Base-by-base conservation (phyloP, 164 flowering plant species). In the Protea cynaroides region DNA sequence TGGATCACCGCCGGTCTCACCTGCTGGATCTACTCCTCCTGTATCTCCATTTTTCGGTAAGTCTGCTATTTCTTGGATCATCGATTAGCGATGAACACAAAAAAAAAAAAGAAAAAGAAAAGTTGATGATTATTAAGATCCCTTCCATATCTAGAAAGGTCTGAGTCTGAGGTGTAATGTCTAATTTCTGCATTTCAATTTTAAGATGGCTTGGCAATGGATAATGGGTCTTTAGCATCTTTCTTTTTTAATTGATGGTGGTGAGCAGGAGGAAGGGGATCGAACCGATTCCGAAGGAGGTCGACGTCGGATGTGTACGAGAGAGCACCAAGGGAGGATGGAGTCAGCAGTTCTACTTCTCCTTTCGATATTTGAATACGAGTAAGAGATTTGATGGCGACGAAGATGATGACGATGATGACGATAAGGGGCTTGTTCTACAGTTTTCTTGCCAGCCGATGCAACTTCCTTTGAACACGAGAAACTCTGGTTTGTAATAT, bases 21-120 rank as follows among this genome's bases (percentile, higher is more conserved):
- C 96, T 0, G 92, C 96, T 50, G 93, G 88, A 7, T 80, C 83
- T 23, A 83, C 92, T 14, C 84, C 93, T 17, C 91, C 91, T 64
- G 79, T 84, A 8, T 90, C 91, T 65, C 95, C 96, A 0, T 87
- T 86, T 37, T 82, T 79, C 66, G 94, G 98, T 92, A 69, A 80
- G 81, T 40, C 13, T 19, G 3, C 23, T 56, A 14, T 25, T 47
- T 51, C 8, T 29, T 29, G 34, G n/a, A n/a, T n/a, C n/a, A n/a
- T n/a, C n/a, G n/a, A n/a, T n/a, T n/a, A n/a, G n/a, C n/a, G n/a
- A n/a, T n/a, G n/a, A n/a, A n/a, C n/a, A n/a, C n/a, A n/a, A n/a
- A n/a, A n/a, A n/a, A n/a, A n/a, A n/a, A n/a, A n/a, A n/a, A n/a
- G n/a, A n/a, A n/a, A n/a, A n/a, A n/a, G n/a, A n/a, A n/a, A n/a